Conservation (phyloP, 345 rosid species). For the Populus simonii region DNA sequence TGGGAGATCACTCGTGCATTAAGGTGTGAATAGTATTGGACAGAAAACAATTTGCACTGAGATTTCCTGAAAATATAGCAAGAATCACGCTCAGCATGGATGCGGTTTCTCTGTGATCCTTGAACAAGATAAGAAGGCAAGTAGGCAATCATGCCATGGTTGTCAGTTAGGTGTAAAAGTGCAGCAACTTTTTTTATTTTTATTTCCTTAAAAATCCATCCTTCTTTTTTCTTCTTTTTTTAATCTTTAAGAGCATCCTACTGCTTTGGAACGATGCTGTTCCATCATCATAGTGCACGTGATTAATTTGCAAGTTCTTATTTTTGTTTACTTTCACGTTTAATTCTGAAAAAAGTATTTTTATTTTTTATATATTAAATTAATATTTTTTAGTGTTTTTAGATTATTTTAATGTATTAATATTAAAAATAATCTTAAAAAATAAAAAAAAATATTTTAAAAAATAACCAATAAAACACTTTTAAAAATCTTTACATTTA, state of each 20-base stretch:
- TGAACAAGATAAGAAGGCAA: background rate
- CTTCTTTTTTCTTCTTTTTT: no score
- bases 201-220: background rate
- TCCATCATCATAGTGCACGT: no score
- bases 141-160: background rate
- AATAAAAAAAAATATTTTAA: no score
- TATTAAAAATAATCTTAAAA: no score
- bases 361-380: no score
- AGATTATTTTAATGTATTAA: no score
- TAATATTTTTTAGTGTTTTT: no score
- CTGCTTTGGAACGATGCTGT: background rate
- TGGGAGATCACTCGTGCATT: constrained; percentile 93
- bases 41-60: background rate
- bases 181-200: background rate
- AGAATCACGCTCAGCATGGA: background rate
- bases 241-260: background rate
- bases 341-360: no score
- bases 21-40: constrained; percentile 24
- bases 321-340: no score
- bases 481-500: background rate
- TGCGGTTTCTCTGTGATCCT: background rate
- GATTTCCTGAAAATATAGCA: background rate
- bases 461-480: fast-evolving
- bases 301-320: background rate
- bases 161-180: background rate